Conservation (phyloP, 2,329 filamentous ascomycete species). For the Claviceps paspali region DNA sequence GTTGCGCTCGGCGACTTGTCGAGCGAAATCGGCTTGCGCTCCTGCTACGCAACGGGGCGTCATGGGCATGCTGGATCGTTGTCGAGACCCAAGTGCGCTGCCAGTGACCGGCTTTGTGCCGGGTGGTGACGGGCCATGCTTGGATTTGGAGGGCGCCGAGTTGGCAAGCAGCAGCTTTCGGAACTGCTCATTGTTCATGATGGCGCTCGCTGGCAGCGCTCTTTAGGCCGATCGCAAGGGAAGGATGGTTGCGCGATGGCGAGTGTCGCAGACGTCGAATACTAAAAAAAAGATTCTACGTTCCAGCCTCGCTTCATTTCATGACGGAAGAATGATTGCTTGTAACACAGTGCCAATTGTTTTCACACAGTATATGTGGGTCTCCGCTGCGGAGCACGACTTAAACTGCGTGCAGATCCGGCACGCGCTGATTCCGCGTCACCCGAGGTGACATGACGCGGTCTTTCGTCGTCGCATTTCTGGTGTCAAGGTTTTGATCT, state of each 20-base stretch:
- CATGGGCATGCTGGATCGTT: conserved; percentile 78
- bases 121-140: conserved; percentile 29
- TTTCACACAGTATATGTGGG: not conserved
- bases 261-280: no score
- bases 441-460: not conserved
- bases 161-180: conserved; percentile 55
- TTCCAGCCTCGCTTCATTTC: not conserved
- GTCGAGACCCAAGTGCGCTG: conserved; percentile 55
- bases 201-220: conserved; percentile 1
- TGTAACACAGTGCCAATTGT: not conserved
- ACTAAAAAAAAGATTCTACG: not conserved
- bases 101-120: conserved; percentile 16
- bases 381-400: no score
- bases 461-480: no score
- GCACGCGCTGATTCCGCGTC: not conserved
- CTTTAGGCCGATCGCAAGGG: not conserved
- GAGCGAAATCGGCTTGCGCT: conserved; percentile 57
- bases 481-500: no score
- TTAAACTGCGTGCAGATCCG: no score
- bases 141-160: conserved; percentile 22
- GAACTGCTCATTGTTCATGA: conserved; percentile 94
- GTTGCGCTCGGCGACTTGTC: conserved; percentile 65
- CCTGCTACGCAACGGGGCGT: conserved; percentile 61
- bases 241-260: not conserved
- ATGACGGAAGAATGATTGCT: not conserved